Base-by-base conservation (phyloP, 2,329 filamentous ascomycete species). In the Trichoderma simmonsii region DNA sequence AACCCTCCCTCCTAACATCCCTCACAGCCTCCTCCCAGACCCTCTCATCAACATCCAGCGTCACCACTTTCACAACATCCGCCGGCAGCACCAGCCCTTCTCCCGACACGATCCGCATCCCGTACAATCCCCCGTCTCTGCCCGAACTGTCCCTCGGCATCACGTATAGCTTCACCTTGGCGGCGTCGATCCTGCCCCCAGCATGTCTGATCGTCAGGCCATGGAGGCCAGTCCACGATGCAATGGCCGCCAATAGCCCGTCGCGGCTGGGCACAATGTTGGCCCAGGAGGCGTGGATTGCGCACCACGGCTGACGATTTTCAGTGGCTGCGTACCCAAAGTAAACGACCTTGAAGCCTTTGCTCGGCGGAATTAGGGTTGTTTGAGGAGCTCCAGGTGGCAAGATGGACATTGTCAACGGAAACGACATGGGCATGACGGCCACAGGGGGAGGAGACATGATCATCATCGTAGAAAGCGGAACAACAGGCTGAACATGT, bases 31-130 rank as follows among this genome's bases (percentile, higher is more conserved):
- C 75, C 59, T 78, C 75, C 62, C 79, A 76, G 36, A 79, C 76
- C 12, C 75, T 75, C 48, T 74, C 74, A 28, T 78, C 73, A 6
- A 73, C 65, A 60, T 75, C 77, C 51, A 79, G 75, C 59, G 78
- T 76, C n/a, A 78, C 39, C 24, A 76, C 77, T 73, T 78, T 77
- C 73, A 81, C 78, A 68, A 78, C 72, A 72, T 81, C 70, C 4
- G 39, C 61, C 15, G 76, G 71, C 7, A 71, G 43, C 18, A 76
- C 73, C 63, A 8, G 69, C 3, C 70, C 69, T 26, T 6, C 30
- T 24, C 65, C 70, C 21, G 12, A 11, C 64, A 66, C 30, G 5
- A 69, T 39, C 18, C 4, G 18, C 6, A 67, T 5, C 5, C 61
- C 54, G 6, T 8, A n/a, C 5, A n/a, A 4, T 3, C 32, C 36